Percentiles rank a stretch among this genome's conserved stretches.
Conservation (phyloP, 139 green algal genomes). For the Marvania coccoides region DNA sequence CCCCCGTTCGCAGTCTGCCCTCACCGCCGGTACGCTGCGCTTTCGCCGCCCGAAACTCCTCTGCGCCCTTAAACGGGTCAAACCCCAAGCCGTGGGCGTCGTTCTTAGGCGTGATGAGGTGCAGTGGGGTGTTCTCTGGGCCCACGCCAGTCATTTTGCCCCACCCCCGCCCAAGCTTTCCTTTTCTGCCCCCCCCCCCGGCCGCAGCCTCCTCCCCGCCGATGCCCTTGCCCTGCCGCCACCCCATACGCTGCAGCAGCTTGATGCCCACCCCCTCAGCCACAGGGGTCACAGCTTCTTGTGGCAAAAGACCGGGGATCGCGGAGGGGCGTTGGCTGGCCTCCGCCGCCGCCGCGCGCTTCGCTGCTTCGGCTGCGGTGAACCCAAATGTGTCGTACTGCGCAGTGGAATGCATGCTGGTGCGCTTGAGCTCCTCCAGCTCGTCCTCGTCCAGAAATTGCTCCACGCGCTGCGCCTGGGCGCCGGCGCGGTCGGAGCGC, state of each 20-base stretch:
- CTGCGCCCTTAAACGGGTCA: conserved; percentile 81
- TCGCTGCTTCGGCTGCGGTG: conserved; percentile 30
- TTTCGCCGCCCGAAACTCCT: conserved; percentile 73
- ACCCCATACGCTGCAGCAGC: conserved; percentile 90
- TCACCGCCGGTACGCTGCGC: background rate
- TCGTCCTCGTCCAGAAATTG: conserved; percentile 97
- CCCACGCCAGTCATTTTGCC: conserved; percentile 48
- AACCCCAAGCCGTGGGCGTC: conserved; percentile 83
- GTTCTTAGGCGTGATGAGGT: conserved; percentile 68
- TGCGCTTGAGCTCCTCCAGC: conserved; percentile 43
- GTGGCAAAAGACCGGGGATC: conserved; percentile 49
- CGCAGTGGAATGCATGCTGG: conserved; percentile 15
- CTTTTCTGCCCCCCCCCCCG: conserved; percentile 1
- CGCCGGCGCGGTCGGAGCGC: conserved; percentile 32
- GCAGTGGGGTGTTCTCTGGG: conserved; percentile 60
- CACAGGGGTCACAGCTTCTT: conserved; percentile 73
- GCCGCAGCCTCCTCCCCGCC: conserved; percentile 17
- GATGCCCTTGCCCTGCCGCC: conserved; percentile 76
- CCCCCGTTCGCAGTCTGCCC: background rate
- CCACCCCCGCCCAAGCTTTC: conserved; percentile 29
- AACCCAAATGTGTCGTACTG: conserved; percentile 84
- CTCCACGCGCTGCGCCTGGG: conserved; percentile 51
- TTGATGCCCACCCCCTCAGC: conserved; percentile 65
- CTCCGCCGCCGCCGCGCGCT: conserved; percentile 9
- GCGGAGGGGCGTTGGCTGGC: conserved; percentile 9